Percentiles rank a stretch among this genome's conserved stretches.
These are phyloP conservation scores for Baudoinia panamericana DNA, from an alignment of 495 filamentous ascomycete species.

Conservation along the genomic window DNA sequence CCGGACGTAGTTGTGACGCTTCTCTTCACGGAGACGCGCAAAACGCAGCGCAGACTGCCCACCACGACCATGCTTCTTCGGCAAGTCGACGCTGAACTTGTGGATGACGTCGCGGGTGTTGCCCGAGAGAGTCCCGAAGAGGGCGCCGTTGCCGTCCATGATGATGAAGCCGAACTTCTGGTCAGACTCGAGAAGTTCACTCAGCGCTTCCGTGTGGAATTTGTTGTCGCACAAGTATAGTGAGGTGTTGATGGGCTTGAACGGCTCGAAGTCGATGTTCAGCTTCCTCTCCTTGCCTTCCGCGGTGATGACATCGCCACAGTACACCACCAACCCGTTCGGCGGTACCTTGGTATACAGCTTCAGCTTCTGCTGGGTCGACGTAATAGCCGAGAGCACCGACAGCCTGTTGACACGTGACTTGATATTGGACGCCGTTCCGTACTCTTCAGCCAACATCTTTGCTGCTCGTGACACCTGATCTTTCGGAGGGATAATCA, in stretches of 20 bases:
- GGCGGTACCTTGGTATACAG: constrained; percentile 96
- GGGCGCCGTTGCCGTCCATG: constrained; percentile 96
- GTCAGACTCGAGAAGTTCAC: constrained; percentile 92
- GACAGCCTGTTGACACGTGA: constrained; percentile 97
- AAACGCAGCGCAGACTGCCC: constrained; percentile 98
- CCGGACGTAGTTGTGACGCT: constrained; percentile 98
- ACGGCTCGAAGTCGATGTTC: constrained; percentile 98
- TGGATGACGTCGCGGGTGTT: constrained; percentile 96
- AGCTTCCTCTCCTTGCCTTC: constrained; percentile 99
- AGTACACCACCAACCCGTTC: constrained; percentile 95
- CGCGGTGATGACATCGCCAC: constrained; percentile 97
- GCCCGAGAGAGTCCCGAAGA: constrained; percentile 91
- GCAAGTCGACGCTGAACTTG: constrained; percentile 92
- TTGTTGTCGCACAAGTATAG: constrained; percentile 99
- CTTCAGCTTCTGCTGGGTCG: constrained; percentile 96
- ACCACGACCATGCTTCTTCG: constrained; percentile 99
- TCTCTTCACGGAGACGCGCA: constrained; percentile 97
- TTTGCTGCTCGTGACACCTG: constrained; percentile 91
- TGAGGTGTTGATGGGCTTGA: constrained; percentile 99
- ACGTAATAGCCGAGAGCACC: constrained; percentile 93
- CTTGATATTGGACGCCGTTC: constrained; percentile 98
- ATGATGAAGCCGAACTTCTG: constrained; percentile 99
- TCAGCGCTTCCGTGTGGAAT: constrained; percentile 94
- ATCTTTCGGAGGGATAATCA: constrained; percentile 98
- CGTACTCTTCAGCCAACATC: constrained; percentile 89